These are phyloP conservation scores for Entomortierella parvispora DNA, from an alignment of 192 early-diverging fungal species.

Conservation along the genomic window DNA sequence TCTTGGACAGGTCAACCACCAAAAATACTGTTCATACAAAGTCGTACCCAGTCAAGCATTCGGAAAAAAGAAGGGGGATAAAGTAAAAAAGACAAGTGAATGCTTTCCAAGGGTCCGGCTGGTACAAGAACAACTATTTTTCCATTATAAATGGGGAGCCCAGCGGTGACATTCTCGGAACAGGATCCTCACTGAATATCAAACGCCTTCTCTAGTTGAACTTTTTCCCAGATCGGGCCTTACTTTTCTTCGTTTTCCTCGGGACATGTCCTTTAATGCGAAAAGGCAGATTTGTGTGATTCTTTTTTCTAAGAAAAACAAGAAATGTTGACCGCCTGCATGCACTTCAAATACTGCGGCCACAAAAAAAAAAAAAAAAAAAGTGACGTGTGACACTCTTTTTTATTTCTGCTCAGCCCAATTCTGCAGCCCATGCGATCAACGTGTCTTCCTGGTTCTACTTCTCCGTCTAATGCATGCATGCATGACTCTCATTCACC, in stretches of 20 bases:
- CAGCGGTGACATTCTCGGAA: slow-evolving; percentile 51
- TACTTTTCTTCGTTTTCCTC: slow-evolving; percentile 35
- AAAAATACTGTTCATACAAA: slow-evolving; percentile 26
- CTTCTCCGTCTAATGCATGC: too few relatives aligned
- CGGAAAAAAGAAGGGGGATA: slow-evolving; percentile 2
- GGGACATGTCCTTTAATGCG: slow-evolving; percentile 53
- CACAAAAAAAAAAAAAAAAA: too few relatives aligned
- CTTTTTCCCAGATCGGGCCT: slow-evolving; percentile 36
- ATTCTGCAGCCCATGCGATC: too few relatives aligned
- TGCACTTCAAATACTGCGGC: too few relatives aligned
- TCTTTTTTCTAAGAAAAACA: slow-evolving; percentile 30
- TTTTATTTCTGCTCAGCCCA: too few relatives aligned
- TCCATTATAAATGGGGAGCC: slow-evolving; percentile 22
- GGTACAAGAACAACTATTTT: slow-evolving; percentile 24
- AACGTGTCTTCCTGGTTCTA: too few relatives aligned
- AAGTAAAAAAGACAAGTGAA: slow-evolving; percentile 11
- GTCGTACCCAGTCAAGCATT: slow-evolving; percentile 23
- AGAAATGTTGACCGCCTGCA: slow-evolving; percentile 5
- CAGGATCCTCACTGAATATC: slow-evolving; percentile 40
- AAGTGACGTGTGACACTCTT: too few relatives aligned
- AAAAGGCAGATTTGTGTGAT: slow-evolving; percentile 45
- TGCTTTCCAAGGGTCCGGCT: slow-evolving; percentile 1
- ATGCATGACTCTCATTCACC: background rate
- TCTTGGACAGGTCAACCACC: slow-evolving; percentile 35
- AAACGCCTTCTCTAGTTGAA: slow-evolving; percentile 23